These are phyloP conservation scores for Glycine tomentella DNA, from an alignment of 306 rosid species.

Conservation along the genomic window DNA sequence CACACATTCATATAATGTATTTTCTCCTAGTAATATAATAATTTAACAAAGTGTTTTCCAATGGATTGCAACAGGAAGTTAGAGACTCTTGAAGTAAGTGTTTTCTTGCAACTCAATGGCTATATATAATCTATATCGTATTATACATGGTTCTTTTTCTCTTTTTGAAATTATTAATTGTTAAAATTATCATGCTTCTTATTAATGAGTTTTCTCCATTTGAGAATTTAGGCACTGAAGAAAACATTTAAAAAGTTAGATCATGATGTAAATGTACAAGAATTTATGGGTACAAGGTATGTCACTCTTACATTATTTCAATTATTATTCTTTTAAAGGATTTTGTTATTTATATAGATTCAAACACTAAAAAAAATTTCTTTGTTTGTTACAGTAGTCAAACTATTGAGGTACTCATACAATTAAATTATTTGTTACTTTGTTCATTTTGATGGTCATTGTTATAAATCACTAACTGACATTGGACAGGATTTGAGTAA, in stretches of 20 bases:
- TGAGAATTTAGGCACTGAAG: conserved; percentile 70
- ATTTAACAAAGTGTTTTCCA: conserved; percentile 39
- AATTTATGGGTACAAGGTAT: conserved; percentile 80
- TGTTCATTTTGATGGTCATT: conserved; percentile 20
- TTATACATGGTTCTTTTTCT: not conserved
- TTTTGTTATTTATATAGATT: conserved; percentile 1
- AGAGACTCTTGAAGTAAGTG: conserved; percentile 88
- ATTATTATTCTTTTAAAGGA: not conserved
- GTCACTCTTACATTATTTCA: not conserved
- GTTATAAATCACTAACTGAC: conserved; percentile 4
- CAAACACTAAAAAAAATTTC: conserved; percentile 27
- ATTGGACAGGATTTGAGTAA: conserved; percentile 66
- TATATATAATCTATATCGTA: not conserved
- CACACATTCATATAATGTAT: not conserved
- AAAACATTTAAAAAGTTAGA: conserved; percentile 86
- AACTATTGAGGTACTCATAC: conserved; percentile 58
- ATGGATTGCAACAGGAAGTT: conserved; percentile 73
- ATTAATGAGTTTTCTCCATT: conserved; percentile 42
- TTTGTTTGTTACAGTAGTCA: conserved; percentile 68
- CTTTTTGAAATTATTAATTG: no score
- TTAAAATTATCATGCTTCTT: conserved; percentile 8
- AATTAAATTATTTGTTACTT: conserved; percentile 3
- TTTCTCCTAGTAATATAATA: conserved; percentile 9
- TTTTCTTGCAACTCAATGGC: conserved; percentile 37
- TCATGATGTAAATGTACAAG: conserved; percentile 82